phyloP scores from a whole-genome alignment of 805 yeast species.

The Tetrapisispora taiwanensis region DNA sequence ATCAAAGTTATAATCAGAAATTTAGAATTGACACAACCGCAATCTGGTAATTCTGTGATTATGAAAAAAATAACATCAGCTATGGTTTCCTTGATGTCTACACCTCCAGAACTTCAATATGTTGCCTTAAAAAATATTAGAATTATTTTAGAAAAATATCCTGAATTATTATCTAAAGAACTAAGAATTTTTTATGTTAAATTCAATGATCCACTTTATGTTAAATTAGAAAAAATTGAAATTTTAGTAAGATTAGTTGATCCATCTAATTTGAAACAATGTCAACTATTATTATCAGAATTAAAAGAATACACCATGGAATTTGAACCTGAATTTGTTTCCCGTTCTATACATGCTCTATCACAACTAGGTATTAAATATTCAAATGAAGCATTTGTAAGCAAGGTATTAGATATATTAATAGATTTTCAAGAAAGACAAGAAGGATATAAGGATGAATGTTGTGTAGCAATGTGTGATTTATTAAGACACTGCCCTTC shows the following conservation, averaged over 20 bases:
- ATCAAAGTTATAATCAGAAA: constrained; percentile 73
- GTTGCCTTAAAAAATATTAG: constrained; percentile 87
- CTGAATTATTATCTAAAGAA: constrained; percentile 65
- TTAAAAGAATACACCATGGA: constrained; percentile 76
- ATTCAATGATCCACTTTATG: constrained; percentile 71
- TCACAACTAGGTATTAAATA: constrained; percentile 65
- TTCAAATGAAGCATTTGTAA: constrained; percentile 33
- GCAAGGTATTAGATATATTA: constrained; percentile 51
- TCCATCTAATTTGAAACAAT: constrained; percentile 38
- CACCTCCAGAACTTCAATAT: constrained; percentile 90
- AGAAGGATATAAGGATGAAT: constrained; percentile 54
- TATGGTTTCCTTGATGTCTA: constrained; percentile 73
- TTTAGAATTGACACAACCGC: constrained; percentile 35
- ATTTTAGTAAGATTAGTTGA: constrained; percentile 60
- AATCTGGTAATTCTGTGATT: constrained; percentile 24
- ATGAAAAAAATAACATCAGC: constrained; percentile 75
- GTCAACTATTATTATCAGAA: constrained; percentile 52
- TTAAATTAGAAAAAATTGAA: constrained; percentile 69
- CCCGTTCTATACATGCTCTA: constrained; percentile 52
- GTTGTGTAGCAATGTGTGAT: constrained; percentile 49
- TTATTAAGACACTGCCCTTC: constrained; percentile 56
- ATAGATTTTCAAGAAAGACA: constrained; percentile 51
- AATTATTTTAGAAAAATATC: constrained; percentile 81
- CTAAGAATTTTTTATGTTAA: constrained; percentile 84
- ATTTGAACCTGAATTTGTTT: constrained; percentile 69